A percentile compares a stretch with the other conserved stretches of the same genome.
phyloP scores from a whole-genome alignment of 2,329 filamentous ascomycete genomes.

The Cladosporium halotolerans region DNA sequence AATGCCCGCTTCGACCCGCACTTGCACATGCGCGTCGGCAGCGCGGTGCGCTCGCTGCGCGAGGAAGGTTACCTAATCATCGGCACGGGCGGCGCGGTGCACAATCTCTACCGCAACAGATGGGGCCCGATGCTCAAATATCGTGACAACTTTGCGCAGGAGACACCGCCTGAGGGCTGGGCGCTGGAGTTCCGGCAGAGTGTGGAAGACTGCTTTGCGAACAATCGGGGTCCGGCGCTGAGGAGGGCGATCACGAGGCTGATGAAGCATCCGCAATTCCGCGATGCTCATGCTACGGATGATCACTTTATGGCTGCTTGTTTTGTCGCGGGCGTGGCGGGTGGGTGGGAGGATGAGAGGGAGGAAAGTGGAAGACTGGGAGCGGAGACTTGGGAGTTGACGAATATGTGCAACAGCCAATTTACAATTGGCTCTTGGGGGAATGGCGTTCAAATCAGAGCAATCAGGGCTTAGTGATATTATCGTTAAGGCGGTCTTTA shows the following conservation, averaged over 20 bases:
- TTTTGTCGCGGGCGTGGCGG: slow-evolving; percentile 55
- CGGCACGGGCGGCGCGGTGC: slow-evolving; percentile 57
- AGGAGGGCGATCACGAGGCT: slow-evolving; percentile 52
- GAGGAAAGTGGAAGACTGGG: slow-evolving; percentile 36
- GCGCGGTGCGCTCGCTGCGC: slow-evolving; percentile 50
- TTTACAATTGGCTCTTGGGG: slow-evolving; percentile 47
- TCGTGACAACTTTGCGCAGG: slow-evolving; percentile 57
- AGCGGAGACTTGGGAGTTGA: slow-evolving; percentile 62
- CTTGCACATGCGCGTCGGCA: slow-evolving; percentile 52
- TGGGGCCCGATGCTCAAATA: slow-evolving; percentile 61
- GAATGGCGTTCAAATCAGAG: slow-evolving; percentile 6
- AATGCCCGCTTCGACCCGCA: slow-evolving; percentile 52
- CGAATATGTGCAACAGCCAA: slow-evolving; percentile 58
- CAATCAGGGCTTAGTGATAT: not conserved
- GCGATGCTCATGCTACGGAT: slow-evolving; percentile 63
- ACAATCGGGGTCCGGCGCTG: slow-evolving; percentile 49
- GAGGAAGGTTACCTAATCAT: slow-evolving; percentile 52
- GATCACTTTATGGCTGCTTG: slow-evolving; percentile 63
- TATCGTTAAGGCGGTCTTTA: not conserved
- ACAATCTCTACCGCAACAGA: slow-evolving; percentile 63
- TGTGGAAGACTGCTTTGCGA: slow-evolving; percentile 54
- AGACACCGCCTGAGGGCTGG: slow-evolving; percentile 52
- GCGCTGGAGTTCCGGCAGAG: slow-evolving; percentile 61
- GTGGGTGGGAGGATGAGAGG: slow-evolving; percentile 36
- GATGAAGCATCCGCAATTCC: slow-evolving; percentile 62